phyloP scores from a whole-genome alignment of 1,284 basidiomycete species.

The Stygiomarasmius scandens region DNA sequence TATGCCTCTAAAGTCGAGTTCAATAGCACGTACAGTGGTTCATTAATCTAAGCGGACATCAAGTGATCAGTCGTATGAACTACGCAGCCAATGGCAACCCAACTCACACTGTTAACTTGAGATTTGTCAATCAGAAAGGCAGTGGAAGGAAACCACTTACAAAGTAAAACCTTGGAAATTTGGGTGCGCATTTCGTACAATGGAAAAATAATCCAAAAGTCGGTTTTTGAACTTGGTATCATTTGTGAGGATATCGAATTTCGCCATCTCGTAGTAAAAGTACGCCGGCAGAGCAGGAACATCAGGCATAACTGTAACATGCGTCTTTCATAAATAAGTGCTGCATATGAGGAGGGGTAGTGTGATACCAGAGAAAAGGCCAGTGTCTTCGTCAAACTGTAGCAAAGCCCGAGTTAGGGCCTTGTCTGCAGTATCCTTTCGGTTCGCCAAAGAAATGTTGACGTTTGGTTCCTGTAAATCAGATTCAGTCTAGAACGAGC shows the following conservation, averaged over 20 bases:
- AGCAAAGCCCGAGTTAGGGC: constrained; percentile 7
- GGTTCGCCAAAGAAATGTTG: constrained; percentile 4
- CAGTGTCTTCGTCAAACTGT: background rate
- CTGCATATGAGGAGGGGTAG: too few species aligned
- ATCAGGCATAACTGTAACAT: background rate
- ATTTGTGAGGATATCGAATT: constrained; percentile 7
- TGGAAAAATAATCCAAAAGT: background rate
- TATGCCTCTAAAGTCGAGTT: background rate
- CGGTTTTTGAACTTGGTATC: constrained; percentile 2
- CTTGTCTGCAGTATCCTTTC: constrained; percentile 10
- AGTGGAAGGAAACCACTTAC: background rate
- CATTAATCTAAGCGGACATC: background rate
- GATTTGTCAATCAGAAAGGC: background rate
- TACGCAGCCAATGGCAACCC: background rate
- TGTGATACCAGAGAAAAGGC: background rate
- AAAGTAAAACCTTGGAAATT: background rate
- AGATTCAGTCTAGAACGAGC: background rate
- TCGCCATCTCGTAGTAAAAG: constrained; percentile 7
- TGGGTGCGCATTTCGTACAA: background rate
- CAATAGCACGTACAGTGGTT: background rate
- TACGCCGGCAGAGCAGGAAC: background rate
- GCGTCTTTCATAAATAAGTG: too few species aligned
- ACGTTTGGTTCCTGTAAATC: constrained; percentile 12
- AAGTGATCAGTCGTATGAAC: background rate
- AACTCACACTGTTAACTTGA: constrained; percentile 1